phyloP scores from a whole-genome alignment of 208 protist genomes.

The Herpetomonas samuelpessoai region DNA sequence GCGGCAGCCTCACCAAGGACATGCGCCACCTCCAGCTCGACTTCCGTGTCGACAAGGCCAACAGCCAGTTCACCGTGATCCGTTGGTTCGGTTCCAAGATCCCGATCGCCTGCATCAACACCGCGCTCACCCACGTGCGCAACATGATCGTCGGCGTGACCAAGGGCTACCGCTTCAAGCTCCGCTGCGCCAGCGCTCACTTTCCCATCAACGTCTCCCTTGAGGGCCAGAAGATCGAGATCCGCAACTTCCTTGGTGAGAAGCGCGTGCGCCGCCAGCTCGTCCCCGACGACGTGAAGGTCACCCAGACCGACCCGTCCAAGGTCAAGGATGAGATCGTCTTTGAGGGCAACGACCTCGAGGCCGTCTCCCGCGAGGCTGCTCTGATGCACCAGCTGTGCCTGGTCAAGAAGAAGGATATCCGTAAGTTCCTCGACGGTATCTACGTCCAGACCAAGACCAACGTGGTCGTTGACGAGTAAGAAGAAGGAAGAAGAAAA shows the following conservation, averaged over 20 bases:
- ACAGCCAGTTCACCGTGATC: constrained; percentile 73
- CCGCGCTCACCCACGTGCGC: constrained; percentile 94
- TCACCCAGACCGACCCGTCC: constrained; percentile 72
- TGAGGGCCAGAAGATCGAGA: constrained; percentile 94
- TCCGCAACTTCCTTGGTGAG: constrained; percentile 99
- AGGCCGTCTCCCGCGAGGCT: constrained; percentile 92
- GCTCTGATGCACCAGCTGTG: constrained; percentile 96
- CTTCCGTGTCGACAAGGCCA: constrained; percentile 76
- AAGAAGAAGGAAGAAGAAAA: too few species aligned
- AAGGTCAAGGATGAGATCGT: constrained; percentile 98
- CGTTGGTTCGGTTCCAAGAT: constrained; percentile 97
- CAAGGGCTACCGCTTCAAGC: constrained; percentile 99
- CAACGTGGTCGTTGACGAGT: constrained; percentile 75
- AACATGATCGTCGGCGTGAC: constrained; percentile 99
- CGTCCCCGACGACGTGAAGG: constrained; percentile 90
- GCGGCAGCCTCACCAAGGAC: constrained; percentile 93
- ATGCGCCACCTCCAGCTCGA: constrained; percentile 95
- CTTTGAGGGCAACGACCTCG: constrained; percentile 95
- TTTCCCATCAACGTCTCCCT: constrained; percentile 99
- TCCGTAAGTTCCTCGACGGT: constrained; percentile 99
- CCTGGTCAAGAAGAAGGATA: constrained; percentile 99
- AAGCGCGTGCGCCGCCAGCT: constrained; percentile 93
- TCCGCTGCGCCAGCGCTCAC: constrained; percentile 99
- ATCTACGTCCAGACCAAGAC: constrained; percentile 98
- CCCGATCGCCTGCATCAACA: constrained; percentile 95